These are phyloP conservation scores for Herpetomonas tarakana DNA, from an alignment of 208 protist species.

Conservation along the genomic window DNA sequence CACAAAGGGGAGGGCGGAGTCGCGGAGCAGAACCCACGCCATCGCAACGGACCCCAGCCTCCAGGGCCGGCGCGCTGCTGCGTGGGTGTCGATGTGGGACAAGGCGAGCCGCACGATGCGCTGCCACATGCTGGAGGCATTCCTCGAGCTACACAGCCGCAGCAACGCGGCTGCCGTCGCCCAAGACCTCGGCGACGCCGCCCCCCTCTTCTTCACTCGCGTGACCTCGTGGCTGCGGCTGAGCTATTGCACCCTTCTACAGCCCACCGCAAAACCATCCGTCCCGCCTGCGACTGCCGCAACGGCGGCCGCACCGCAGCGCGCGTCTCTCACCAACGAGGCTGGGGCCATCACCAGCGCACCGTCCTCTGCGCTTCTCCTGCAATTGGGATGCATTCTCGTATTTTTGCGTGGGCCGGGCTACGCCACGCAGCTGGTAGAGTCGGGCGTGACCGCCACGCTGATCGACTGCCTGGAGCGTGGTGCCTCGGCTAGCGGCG, in stretches of 20 bases:
- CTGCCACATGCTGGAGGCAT: constrained; percentile 57
- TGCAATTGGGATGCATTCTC: constrained; percentile 50
- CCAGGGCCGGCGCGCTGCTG: constrained; percentile 45
- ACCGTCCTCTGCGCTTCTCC: constrained; percentile 24
- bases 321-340: neutral
- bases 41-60: constrained; percentile 12
- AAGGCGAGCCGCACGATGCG: constrained; percentile 33
- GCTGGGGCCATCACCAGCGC: neutral
- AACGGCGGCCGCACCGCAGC: neutral
- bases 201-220: constrained; percentile 76
- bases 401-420: constrained; percentile 74
- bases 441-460: constrained; percentile 50
- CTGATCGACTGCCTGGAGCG: constrained; percentile 61
- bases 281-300: neutral
- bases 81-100: constrained; percentile 74
- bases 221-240: constrained; percentile 82
- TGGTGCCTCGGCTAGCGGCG: constrained; percentile 1
- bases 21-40: no score
- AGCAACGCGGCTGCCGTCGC: constrained; percentile 68
- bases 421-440: constrained; percentile 77
- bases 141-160: constrained; percentile 53
- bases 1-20: no score
- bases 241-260: constrained; percentile 41
- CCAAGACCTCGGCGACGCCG: constrained; percentile 65
- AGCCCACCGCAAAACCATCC: neutral